Conservation (phyloP, 2,329 filamentous ascomycete species). For the Aspergillus pseudoviridinutans region DNA sequence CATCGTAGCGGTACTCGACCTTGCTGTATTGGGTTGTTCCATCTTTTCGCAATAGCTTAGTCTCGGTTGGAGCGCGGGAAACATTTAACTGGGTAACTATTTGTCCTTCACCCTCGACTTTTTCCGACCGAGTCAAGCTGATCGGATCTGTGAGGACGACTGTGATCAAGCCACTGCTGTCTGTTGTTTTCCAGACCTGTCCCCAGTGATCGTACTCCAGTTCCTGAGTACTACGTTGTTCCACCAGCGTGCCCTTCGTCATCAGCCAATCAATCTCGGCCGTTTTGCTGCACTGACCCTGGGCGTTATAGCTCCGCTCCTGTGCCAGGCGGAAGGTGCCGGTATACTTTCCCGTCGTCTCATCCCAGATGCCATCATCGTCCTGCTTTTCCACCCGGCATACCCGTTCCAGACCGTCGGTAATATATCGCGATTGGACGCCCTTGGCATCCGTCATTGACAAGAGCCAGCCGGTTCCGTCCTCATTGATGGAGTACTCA, state of each 20-base stretch:
- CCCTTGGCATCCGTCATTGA: slow-evolving; percentile 4
- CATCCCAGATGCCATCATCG: too few species aligned
- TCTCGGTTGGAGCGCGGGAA: not conserved
- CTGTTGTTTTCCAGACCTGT: slow-evolving; percentile 22
- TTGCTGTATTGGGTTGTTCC: not conserved
- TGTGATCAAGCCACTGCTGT: slow-evolving; percentile 4
- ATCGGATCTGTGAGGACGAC: not conserved
- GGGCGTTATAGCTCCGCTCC: slow-evolving; percentile 2
- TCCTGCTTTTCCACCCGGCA: slow-evolving; percentile 3
- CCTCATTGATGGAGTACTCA: not conserved
- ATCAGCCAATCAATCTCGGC: slow-evolving; percentile 3
- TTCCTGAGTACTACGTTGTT: slow-evolving; percentile 10
- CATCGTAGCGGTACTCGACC: not conserved
- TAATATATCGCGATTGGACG: slow-evolving; percentile 3
- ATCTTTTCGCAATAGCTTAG: not conserved
- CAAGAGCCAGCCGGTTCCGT: not conserved
- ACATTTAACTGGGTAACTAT: not conserved
- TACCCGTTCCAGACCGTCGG: slow-evolving; percentile 2
- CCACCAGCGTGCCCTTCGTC: slow-evolving; percentile 27
- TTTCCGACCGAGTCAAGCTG: not conserved
- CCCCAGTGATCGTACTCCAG: slow-evolving; percentile 9
- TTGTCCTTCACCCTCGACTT: not conserved
- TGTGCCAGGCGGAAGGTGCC: slow-evolving; percentile 1
- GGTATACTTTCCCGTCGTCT: too few species aligned
- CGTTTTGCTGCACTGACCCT: not conserved